Evolutionary conservation across 2,329 filamentous ascomycete species (phyloP), one percentile per base, ranked within the genome.

Genomic region (Diaporthe capsici): DNA sequence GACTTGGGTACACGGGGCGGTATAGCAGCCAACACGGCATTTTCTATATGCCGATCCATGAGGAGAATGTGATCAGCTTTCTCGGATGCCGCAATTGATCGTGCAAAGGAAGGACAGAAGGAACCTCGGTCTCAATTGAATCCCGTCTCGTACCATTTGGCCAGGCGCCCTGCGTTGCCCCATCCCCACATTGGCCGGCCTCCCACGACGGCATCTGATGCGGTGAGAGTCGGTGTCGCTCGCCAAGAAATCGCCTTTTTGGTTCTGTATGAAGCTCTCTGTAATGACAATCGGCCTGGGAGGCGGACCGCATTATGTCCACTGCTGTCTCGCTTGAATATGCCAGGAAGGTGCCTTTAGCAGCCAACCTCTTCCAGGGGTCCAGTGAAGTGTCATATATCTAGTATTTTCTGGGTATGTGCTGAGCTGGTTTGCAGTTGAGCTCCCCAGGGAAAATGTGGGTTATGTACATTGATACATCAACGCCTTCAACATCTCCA

Each of bases 391-490:
- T 12, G 49, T 34, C 63, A 53, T 39, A 13, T 39, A 34, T 55
- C 31, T 55, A 70, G 28, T 12, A 39, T 55, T 70, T 65, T 22
- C 15, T 28, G 65, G 65, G 65, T 70, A 68, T 70, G 22, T 55
- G 15, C 49, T 28, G 49, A 55, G 34, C 22, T 42, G 9, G 20
- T 44, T 47, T 34, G n/a, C 34, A 28, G 1, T 42, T 6, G 4
- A 28, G 47, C 20, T n/a, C 20, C 58, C 17, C 47, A 25, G 25
- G 37, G 28, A 47, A 20, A 53, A 47, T 73, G 31, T 47, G 28
- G 55, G 47, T 31, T 57, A 65, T 65, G 58, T 65, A 73, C 58
- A 73, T 70, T 55, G 34, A 70, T 55, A 42, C 34, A 70, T 55
- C 28, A 55, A 55, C 44, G 15, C 34, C 34, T 55, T 55, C 49